phyloP scores from a whole-genome alignment of 2,329 filamentous ascomycete genomes.

The Xylariales sp. region DNA sequence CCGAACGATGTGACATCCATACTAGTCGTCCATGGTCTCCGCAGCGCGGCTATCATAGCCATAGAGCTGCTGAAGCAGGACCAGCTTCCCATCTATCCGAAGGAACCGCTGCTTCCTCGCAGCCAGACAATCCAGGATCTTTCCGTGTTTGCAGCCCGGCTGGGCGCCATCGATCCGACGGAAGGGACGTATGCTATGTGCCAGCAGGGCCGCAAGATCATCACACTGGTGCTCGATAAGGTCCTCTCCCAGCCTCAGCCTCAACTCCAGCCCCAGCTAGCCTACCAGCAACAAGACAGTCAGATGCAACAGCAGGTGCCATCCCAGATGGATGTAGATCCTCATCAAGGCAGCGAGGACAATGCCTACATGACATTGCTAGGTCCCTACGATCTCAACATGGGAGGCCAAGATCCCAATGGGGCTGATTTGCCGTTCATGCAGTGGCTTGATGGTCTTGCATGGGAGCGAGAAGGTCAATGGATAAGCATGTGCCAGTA shows the following conservation, averaged over 20 bases:
- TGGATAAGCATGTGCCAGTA: conserved; percentile 2
- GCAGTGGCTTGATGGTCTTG: conserved; percentile 28
- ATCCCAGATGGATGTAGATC: conserved; percentile 11
- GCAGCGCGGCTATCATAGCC: conserved; percentile 28
- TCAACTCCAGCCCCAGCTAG: conserved; percentile 8
- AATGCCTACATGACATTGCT: conserved; percentile 13
- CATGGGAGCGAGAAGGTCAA: conserved; percentile 22
- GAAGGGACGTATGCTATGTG: conserved; percentile 26
- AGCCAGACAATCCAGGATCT: conserved; percentile 31
- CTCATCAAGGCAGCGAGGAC: conserved; percentile 9
- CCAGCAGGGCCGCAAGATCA: conserved; percentile 28
- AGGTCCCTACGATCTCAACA: conserved; percentile 19
- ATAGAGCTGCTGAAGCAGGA: conserved; percentile 30
- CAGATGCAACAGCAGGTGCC: background rate
- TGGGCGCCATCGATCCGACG: conserved; percentile 23
- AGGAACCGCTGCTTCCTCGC: conserved; percentile 25
- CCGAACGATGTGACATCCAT: conserved; percentile 23
- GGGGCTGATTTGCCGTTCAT: conserved; percentile 26
- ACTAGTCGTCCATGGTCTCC: conserved; percentile 25
- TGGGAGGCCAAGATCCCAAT: conserved; percentile 21
- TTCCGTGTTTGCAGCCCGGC: conserved; percentile 27
- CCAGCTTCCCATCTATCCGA: conserved; percentile 25
- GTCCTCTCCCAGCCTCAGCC: conserved; percentile 23
- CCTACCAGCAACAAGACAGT: conserved; percentile 6
- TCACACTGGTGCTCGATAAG: conserved; percentile 29